Evolutionary conservation across 805 yeast species (phyloP).

Genomic region (Monosporozyma aerobia): DNA sequence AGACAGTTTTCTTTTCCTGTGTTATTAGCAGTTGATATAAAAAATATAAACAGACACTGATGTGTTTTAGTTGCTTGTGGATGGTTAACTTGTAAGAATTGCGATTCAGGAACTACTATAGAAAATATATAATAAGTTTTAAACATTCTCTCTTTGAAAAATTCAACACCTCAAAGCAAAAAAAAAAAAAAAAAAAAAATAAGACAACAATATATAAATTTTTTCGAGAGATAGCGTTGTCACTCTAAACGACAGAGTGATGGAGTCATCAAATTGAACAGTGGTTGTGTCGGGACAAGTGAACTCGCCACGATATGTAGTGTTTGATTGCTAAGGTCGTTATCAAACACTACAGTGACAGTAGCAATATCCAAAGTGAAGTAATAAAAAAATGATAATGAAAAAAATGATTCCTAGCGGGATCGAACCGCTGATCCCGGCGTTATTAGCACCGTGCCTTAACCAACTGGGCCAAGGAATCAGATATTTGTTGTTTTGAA

Average conservation of each 20-base stretch:
- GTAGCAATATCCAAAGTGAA: neutral
- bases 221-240: neutral
- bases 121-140: neutral
- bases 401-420: conserved; percentile 9
- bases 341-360: too few relatives aligned
- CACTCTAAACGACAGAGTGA: neutral
- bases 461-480: conserved; percentile 12
- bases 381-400: neutral
- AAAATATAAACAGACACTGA: neutral
- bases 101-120: neutral
- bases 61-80: neutral
- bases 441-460: conserved; percentile 12
- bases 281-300: too few relatives aligned
- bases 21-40: neutral
- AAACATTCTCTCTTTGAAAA: neutral
- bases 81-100: neutral
- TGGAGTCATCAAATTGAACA: neutral
- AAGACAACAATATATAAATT: neutral
- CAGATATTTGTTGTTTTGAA: neutral
- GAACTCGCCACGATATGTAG: neutral
- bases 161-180: neutral
- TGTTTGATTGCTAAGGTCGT: neutral
- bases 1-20: neutral
- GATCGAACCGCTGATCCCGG: conserved; percentile 12
- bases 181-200: neutral